These are phyloP conservation scores for Epichloe bromicola DNA, from an alignment of 2,329 filamentous ascomycete species.

Conservation along the genomic window DNA sequence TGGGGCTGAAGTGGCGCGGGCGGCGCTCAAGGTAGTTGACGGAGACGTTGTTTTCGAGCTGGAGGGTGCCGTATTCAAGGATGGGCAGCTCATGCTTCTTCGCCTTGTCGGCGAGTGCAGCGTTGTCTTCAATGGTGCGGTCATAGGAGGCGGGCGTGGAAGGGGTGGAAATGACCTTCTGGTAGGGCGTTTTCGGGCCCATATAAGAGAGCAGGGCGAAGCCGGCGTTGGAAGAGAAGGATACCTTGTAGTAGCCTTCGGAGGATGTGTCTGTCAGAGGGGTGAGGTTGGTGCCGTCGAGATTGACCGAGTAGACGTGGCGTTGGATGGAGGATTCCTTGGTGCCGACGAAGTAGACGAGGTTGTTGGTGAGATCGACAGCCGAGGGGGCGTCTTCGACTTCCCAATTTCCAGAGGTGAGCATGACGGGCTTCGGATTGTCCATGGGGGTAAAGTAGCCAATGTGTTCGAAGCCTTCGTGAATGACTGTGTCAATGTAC, in stretches of 20 bases:
- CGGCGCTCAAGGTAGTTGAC: constrained; percentile 68
- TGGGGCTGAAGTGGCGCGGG: constrained; percentile 74
- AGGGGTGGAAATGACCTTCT: constrained; percentile 78
- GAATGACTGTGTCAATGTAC: constrained; percentile 82
- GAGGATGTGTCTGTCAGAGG: constrained; percentile 60
- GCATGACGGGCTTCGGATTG: constrained; percentile 64
- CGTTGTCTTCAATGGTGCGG: constrained; percentile 67
- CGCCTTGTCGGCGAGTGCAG: constrained; percentile 52
- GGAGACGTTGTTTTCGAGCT: constrained; percentile 62
- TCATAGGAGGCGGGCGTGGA: constrained; percentile 52
- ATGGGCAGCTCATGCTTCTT: constrained; percentile 70
- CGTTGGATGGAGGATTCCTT: constrained; percentile 81
- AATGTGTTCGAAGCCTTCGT: constrained; percentile 79
- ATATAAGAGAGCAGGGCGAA: constrained; percentile 76
- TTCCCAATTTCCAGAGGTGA: constrained; percentile 87
- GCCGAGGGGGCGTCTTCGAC: constrained; percentile 75
- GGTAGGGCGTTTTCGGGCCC: constrained; percentile 79
- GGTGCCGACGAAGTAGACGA: constrained; percentile 84
- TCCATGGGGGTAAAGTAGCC: constrained; percentile 88
- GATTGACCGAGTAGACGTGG: constrained; percentile 78
- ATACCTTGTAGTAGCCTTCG: constrained; percentile 68
- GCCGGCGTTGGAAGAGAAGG: constrained; percentile 71
- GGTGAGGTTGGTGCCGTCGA: constrained; percentile 63
- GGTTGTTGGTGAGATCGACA: constrained; percentile 69
- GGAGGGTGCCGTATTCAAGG: constrained; percentile 69